Evolutionary conservation across 176 grass and related monocot species (phyloP).

Genomic region (Cenchrus purpureus): DNA sequence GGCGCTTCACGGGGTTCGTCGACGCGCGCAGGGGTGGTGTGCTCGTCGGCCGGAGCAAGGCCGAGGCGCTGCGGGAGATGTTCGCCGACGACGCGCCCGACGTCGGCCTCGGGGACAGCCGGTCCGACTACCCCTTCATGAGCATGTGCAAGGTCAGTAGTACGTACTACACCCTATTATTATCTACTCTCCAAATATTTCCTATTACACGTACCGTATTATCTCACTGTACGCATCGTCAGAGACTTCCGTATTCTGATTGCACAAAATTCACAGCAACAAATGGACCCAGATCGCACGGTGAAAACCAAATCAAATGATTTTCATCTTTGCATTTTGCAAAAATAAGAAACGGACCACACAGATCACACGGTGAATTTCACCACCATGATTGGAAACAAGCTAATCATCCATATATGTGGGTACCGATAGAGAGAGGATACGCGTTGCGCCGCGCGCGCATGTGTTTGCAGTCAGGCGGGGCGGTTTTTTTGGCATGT

Average conservation of each 20-base stretch:
- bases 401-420: neutral
- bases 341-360: neutral
- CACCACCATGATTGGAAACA: neutral
- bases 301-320: too few species aligned
- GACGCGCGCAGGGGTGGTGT: slow-evolving; percentile 28
- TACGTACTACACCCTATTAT: too few species aligned
- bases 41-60: slow-evolving; percentile 35
- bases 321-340: neutral
- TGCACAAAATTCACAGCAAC: too few species aligned
- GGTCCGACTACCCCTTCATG: slow-evolving; percentile 67
- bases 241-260: too few species aligned
- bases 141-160: slow-evolving; percentile 58
- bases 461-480: slow-evolving; percentile 11
- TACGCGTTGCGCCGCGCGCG: neutral
- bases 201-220: neutral
- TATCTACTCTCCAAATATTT: neutral
- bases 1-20: slow-evolving; percentile 50
- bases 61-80: slow-evolving; percentile 45
- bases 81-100: slow-evolving; percentile 46
- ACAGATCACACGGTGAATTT: too few species aligned
- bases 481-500: neutral
- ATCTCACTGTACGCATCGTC: neutral
- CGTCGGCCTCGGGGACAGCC: slow-evolving; percentile 53
- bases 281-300: too few species aligned
- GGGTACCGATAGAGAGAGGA: neutral